Evolutionary conservation across 2,329 filamentous ascomycete genomes (phyloP).

Genomic region (Elsinoe arachidis): DNA sequence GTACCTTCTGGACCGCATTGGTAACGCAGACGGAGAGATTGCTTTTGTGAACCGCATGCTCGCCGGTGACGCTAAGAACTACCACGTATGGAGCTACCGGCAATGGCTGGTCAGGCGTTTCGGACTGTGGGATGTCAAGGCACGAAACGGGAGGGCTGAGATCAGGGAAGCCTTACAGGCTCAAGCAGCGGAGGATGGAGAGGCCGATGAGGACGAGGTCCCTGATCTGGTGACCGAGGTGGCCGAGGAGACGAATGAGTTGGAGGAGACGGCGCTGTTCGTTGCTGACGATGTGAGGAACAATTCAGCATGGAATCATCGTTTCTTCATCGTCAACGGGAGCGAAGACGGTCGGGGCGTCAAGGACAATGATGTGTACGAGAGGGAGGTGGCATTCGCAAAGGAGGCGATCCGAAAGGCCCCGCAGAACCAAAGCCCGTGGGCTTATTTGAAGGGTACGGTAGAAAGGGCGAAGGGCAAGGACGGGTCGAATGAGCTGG

Average conservation of each 20-base stretch:
- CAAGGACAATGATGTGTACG: slow-evolving; percentile 48
- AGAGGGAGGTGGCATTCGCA: slow-evolving; percentile 62
- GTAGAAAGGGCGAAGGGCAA: slow-evolving; percentile 49
- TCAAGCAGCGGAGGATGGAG: slow-evolving; percentile 17
- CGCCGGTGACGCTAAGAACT: slow-evolving; percentile 84
- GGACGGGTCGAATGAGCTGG: slow-evolving; percentile 41
- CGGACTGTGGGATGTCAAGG: slow-evolving; percentile 40
- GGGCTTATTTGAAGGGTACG: slow-evolving; percentile 82
- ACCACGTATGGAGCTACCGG: slow-evolving; percentile 96
- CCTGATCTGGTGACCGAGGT: slow-evolving; percentile 13
- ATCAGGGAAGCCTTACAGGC: background rate
- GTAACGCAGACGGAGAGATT: slow-evolving; percentile 56
- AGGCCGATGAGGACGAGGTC: background rate
- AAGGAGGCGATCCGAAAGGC: slow-evolving; percentile 65
- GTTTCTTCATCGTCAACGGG: slow-evolving; percentile 85
- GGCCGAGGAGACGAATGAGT: slow-evolving; percentile 39
- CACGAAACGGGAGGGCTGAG: background rate
- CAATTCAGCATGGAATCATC: slow-evolving; percentile 96
- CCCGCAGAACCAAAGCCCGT: slow-evolving; percentile 88
- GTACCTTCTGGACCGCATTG: slow-evolving; percentile 48
- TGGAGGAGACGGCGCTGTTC: slow-evolving; percentile 61
- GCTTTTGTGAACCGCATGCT: slow-evolving; percentile 76
- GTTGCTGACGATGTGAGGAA: slow-evolving; percentile 79
- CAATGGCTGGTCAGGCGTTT: slow-evolving; percentile 66
- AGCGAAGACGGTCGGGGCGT: slow-evolving; percentile 33